phyloP scores from a whole-genome alignment of 163 green algal species.

The Scenedesmus sp. region DNA sequence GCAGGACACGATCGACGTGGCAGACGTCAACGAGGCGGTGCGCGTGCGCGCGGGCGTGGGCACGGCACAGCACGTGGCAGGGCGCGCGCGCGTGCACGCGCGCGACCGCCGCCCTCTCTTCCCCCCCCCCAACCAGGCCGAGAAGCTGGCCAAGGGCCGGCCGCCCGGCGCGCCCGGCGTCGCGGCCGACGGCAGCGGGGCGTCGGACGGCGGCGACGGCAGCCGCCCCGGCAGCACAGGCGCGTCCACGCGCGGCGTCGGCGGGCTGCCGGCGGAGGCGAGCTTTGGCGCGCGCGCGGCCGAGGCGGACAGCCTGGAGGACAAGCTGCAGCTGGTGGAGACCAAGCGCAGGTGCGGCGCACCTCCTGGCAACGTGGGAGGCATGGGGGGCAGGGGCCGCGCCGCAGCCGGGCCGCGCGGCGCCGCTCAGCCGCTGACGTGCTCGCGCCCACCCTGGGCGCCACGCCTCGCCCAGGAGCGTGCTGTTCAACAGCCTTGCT shows the following conservation, averaged over 20 bases:
- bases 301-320: slow-evolving; percentile 38
- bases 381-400: too few relatives aligned
- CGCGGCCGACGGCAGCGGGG: too few relatives aligned
- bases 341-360: slow-evolving; percentile 39
- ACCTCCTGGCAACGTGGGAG: too few relatives aligned
- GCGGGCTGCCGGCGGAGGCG: not conserved
- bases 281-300: slow-evolving; percentile 36
- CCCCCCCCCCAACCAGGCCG: slow-evolving; percentile 22
- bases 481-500: slow-evolving; percentile 23
- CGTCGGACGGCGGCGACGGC: too few relatives aligned
- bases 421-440: too few relatives aligned
- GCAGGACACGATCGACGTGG: slow-evolving; percentile 71
- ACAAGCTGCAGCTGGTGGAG: slow-evolving; percentile 44
- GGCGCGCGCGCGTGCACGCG: too few relatives aligned
- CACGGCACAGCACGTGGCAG: too few relatives aligned
- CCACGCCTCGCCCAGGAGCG: slow-evolving; percentile 16
- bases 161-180: not conserved
- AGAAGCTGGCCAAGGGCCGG: slow-evolving; percentile 39
- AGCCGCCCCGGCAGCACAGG: not conserved
- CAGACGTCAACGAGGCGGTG: slow-evolving; percentile 63
- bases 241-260: too few relatives aligned
- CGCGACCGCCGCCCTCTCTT: too few relatives aligned
- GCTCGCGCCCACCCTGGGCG: too few relatives aligned
- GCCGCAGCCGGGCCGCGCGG: too few relatives aligned
- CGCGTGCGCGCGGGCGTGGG: not conserved